Percentiles rank a stretch among this genome's conserved stretches.
These are phyloP conservation scores for Colletotrichum godetiae DNA, from an alignment of 2,329 filamentous ascomycete genomes.

Conservation along the genomic window DNA sequence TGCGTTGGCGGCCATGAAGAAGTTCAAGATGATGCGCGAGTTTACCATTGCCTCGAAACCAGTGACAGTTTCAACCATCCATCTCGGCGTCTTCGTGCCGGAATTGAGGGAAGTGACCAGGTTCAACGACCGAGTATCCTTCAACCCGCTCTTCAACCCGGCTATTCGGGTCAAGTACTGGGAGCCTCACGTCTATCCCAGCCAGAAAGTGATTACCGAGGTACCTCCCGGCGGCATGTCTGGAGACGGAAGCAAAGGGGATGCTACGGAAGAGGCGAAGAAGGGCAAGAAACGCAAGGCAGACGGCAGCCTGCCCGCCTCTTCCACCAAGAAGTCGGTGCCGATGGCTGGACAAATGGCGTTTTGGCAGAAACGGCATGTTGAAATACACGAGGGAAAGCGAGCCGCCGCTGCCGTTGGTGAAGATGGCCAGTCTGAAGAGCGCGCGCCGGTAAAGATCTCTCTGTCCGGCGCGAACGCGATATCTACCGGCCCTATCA, in stretches of 20 bases:
- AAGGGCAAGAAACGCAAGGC: slow-evolving; percentile 67
- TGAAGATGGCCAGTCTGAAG: slow-evolving; percentile 3
- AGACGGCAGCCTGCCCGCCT: slow-evolving; percentile 48
- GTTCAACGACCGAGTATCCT: slow-evolving; percentile 72
- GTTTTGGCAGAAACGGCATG: slow-evolving; percentile 57
- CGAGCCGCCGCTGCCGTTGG: neutral
- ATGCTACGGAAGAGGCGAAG: slow-evolving; percentile 44
- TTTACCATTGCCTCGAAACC: slow-evolving; percentile 83
- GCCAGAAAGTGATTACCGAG: slow-evolving; percentile 69
- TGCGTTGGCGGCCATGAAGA: slow-evolving; percentile 78
- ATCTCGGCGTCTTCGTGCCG: slow-evolving; percentile 86
- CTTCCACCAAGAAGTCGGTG: slow-evolving; percentile 49
- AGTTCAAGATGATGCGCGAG: slow-evolving; percentile 77
- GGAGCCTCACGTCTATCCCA: slow-evolving; percentile 79
- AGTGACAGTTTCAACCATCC: slow-evolving; percentile 79
- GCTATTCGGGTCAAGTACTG: slow-evolving; percentile 79
- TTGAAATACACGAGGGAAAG: slow-evolving; percentile 49
- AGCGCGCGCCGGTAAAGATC: slow-evolving; percentile 38
- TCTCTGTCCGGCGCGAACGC: slow-evolving; percentile 28
- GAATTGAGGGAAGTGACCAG: slow-evolving; percentile 69
- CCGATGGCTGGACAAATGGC: slow-evolving; percentile 57
- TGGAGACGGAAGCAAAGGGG: slow-evolving; percentile 50
- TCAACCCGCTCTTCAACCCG: slow-evolving; percentile 76
- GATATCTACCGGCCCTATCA: slow-evolving; percentile 39
- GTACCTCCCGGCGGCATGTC: slow-evolving; percentile 56